Conservation (phyloP, 2,329 filamentous ascomycete genomes). For the Plectosphaerella cucumerina region DNA sequence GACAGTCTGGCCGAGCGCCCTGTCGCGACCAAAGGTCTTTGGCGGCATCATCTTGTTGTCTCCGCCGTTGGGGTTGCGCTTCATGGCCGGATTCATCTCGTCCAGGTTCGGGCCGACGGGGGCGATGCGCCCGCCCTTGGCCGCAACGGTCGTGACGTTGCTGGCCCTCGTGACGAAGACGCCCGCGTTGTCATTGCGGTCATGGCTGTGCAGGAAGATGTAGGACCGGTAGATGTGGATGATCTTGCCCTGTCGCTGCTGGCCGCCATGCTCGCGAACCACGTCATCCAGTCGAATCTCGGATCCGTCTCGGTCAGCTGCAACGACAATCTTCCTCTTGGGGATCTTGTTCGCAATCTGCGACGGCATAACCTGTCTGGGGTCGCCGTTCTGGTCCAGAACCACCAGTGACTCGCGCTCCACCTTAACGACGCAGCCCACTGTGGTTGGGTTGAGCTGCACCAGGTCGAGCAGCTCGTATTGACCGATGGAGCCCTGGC, state of each 20-base stretch:
- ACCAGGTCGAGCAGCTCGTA: conserved; percentile 92
- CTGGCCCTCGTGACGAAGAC: conserved; percentile 83
- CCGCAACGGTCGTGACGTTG: conserved; percentile 87
- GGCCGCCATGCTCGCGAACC: conserved; percentile 84
- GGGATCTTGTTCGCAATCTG: conserved; percentile 89
- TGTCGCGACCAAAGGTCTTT: conserved; percentile 75
- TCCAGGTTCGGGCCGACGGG: conserved; percentile 72
- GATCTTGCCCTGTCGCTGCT: conserved; percentile 82
- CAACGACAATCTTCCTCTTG: conserved; percentile 77
- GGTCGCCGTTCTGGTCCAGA: conserved; percentile 83
- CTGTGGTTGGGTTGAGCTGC: conserved; percentile 86
- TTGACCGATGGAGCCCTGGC: conserved; percentile 77
- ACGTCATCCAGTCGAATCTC: conserved; percentile 91
- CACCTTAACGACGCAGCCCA: conserved; percentile 90
- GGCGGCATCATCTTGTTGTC: conserved; percentile 62
- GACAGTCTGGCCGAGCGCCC: conserved; percentile 85
- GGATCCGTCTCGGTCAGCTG: conserved; percentile 87
- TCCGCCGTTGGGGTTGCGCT: conserved; percentile 56
- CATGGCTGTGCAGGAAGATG: conserved; percentile 82
- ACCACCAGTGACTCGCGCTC: conserved; percentile 89
- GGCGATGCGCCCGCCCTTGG: conserved; percentile 80
- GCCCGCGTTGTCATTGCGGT: conserved; percentile 79
- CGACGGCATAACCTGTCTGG: conserved; percentile 78
- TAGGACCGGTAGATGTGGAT: conserved; percentile 92
- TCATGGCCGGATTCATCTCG: conserved; percentile 88